Base-by-base conservation (phyloP, 1,284 basidiomycete species). In the Apiotrichum gracile region DNA sequence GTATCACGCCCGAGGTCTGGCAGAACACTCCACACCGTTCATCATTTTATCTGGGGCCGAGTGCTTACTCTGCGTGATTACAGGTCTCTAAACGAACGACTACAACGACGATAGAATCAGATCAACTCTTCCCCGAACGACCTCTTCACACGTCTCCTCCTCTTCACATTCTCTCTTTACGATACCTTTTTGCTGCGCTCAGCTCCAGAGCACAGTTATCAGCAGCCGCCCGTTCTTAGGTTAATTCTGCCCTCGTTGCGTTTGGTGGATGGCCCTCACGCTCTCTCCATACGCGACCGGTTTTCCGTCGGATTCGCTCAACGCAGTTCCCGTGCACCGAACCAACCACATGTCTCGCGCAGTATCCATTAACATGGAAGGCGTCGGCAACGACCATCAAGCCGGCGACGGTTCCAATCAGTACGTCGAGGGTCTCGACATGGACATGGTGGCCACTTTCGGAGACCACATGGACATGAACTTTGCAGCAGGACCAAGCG, bases 361-460 rank as follows among this genome's bases (percentile, higher is more conserved):
- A 19, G 52, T 60, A 19, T 57, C 55, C 40, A 49, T 60, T 26
- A 61, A 61, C 47, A 61, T 61, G 59, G 55, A 57, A 31, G 50
- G 49, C n/a, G 38, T 61, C 19, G 41, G 47, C 40, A 55, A 52
- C 43, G 50, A 47, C 14, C 54, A 42, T 35, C 45, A 51, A 25
- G 41, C 52, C 19, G 25, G 46, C 9, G 53, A 52, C 13, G 43
- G 47, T 16, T 29, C 52, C 8, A 47, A 55, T 9, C 42, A 52
- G 37, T 47, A 52, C 25, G 43, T 55, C 22, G 52, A 54, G 16
- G 35, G 49, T 25, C 50, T 69, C 10, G 64, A 69, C 48, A 68
- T 69, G 62, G 68, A 70, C 40, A 67, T 71, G 63, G 61, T 70
- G 51, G 67, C 68, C 58, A n/a, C n/a, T n/a, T 73, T 73, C 42